phyloP scores from a whole-genome alignment of 306 rosid species.

The Dicorynia guianensis region DNA sequence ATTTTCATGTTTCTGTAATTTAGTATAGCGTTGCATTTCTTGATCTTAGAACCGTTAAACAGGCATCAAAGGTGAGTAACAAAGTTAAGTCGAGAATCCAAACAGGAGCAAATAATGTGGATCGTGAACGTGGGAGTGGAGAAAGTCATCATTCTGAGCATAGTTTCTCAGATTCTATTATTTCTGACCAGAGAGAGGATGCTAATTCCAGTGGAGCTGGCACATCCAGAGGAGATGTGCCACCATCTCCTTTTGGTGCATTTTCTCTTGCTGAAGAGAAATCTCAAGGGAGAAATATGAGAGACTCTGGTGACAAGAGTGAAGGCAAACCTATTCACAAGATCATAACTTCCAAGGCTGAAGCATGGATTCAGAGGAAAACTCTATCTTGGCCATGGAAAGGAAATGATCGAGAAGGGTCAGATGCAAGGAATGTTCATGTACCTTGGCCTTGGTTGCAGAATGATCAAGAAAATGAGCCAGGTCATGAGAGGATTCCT shows the following conservation, averaged over 20 bases:
- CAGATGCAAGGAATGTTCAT: constrained; percentile 58
- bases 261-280: constrained; percentile 67
- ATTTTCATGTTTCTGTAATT: constrained; percentile 42
- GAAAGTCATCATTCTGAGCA: constrained; percentile 76
- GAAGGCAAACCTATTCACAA: constrained; percentile 77
- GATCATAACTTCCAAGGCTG: constrained; percentile 75
- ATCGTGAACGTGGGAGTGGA: constrained; percentile 77
- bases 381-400: constrained; percentile 92
- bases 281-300: constrained; percentile 57
- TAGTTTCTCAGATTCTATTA: constrained; percentile 55
- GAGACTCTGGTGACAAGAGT: constrained; percentile 74
- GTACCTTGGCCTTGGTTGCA: constrained; percentile 67
- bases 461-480: constrained; percentile 74
- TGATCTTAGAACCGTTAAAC: constrained; percentile 56
- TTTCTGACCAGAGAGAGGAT: constrained; percentile 78
- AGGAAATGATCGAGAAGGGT: constrained; percentile 70
- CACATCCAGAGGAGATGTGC: constrained; percentile 85
- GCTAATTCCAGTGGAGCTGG: constrained; percentile 94
- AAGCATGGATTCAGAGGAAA: constrained; percentile 90
- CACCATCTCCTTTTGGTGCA: constrained; percentile 62
- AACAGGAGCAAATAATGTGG: constrained; percentile 63
- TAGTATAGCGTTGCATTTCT: constrained; percentile 43
- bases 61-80: constrained; percentile 95
- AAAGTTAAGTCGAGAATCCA: constrained; percentile 85
- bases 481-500: constrained; percentile 50